Evolutionary conservation across 208 protist genomes (phyloP), one percentile per base, ranked within the genome.

Genomic region (Blastocrithidia nonstop): DNA sequence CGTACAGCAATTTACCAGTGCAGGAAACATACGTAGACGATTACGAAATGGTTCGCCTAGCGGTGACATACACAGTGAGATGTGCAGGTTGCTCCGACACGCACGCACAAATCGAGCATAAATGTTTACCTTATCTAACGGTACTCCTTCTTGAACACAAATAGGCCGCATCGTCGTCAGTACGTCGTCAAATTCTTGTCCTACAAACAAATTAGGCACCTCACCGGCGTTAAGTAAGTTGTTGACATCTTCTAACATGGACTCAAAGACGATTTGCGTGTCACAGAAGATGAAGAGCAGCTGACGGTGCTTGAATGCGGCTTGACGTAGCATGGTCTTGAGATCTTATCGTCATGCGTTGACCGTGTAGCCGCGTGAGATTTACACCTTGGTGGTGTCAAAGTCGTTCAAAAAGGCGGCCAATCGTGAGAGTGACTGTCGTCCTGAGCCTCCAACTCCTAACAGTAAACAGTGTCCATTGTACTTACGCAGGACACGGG

Each of bases 191-290:
- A 96, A 61, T 37, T 98, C 96, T 35, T 81, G 85, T 4, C 63
- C 84, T 13, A 80, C 56, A 57, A 97, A 98, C 4, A 99, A 72
- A 63, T 98, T 97, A 7, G 97, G 96, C 25, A 99, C 94, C 59
- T 99, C 96, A 27, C 97, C 96, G 6, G 73, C 86, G 81, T 98
- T 98, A 2, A 99, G 67, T 1, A 99, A 66, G 61, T 97, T 98
- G 78, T 98, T 99, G 16, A 99, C 79, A 61, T 99, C 97, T 73
- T 99, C 97, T 6, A 99, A 62, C 83, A 99, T 99, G 21, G 71
- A 57, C 51, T 98, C 96, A 45, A 94, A 63, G 27, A 97, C 79
- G 55, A 99, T 97, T 60, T 99, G 96, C 1, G 96, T 97, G 71
- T 99, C 97, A 9, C 87, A 83, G 49, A 98, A 90, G 9, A 99